Evolutionary conservation across 768 basidiomycete genomes (phyloP).

Genomic region (Trametes gibbosa): DNA sequence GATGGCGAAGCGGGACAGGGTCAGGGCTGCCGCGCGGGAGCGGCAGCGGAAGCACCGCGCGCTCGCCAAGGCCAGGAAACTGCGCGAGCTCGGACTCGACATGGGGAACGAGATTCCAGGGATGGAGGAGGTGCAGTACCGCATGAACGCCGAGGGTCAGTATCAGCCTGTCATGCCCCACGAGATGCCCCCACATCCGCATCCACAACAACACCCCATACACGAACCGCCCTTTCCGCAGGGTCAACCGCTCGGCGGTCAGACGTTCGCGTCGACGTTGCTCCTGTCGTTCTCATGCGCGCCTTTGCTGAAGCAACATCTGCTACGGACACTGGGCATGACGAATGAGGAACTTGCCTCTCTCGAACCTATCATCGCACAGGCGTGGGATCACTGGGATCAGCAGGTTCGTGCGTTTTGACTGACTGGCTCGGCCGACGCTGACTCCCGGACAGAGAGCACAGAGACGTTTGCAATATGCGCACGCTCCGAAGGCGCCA

Average conservation of each 20-base stretch:
- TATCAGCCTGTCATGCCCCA: slow-evolving; percentile 37
- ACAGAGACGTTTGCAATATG: slow-evolving; percentile 50
- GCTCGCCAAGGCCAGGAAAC: slow-evolving; percentile 74
- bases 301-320: slow-evolving; percentile 70
- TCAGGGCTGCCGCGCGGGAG: slow-evolving; percentile 75
- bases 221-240: slow-evolving; percentile 64
- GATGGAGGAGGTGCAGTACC: slow-evolving; percentile 67
- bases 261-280: slow-evolving; percentile 77
- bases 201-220: slow-evolving; percentile 38
- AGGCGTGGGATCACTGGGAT: slow-evolving; percentile 87
- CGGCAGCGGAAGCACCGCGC: slow-evolving; percentile 80
- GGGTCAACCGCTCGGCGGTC: slow-evolving; percentile 49
- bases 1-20: slow-evolving; percentile 60
- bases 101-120: slow-evolving; percentile 73
- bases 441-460: background rate
- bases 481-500: slow-evolving; percentile 30
- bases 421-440: background rate
- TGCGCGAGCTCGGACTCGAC: slow-evolving; percentile 79
- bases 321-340: slow-evolving; percentile 70
- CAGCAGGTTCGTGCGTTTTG: slow-evolving; percentile 52
- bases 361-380: slow-evolving; percentile 76
- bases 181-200: slow-evolving; percentile 31
- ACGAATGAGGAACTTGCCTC: slow-evolving; percentile 77
- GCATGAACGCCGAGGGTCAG: slow-evolving; percentile 45
- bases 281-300: slow-evolving; percentile 75